phyloP scores from a whole-genome alignment of 306 rosid species.

The Prunus campanulata region DNA sequence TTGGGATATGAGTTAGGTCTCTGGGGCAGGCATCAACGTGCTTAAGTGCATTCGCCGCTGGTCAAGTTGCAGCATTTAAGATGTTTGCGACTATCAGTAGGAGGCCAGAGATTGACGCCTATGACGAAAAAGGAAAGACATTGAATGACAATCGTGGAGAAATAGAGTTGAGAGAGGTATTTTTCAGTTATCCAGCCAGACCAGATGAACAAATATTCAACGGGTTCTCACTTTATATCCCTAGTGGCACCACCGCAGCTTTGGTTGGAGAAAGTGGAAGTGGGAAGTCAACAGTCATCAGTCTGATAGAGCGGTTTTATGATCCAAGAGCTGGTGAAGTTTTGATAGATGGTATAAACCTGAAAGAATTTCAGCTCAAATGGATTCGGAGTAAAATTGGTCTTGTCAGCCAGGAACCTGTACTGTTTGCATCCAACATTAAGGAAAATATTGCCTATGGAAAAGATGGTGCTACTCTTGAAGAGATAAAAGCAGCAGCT shows the following conservation, averaged over 20 bases:
- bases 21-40: constrained; percentile 86
- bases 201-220: constrained; percentile 69
- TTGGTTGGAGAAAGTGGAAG: constrained; percentile 96
- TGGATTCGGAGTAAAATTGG: constrained; percentile 95
- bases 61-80: constrained; percentile 89
- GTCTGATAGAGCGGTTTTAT: constrained; percentile 85
- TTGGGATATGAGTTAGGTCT: constrained; percentile 46
- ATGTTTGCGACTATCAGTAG: constrained; percentile 83
- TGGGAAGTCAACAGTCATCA: constrained; percentile 83
- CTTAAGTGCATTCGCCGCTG: constrained; percentile 82
- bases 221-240: constrained; percentile 65
- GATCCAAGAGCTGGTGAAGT: constrained; percentile 81
- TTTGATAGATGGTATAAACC: constrained; percentile 67
- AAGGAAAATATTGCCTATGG: constrained; percentile 87
- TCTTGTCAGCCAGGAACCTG: constrained; percentile 94
- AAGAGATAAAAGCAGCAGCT: constrained; percentile 67
- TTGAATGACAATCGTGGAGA: constrained; percentile 71
- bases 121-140: constrained; percentile 54
- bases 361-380: constrained; percentile 77
- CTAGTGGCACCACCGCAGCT: constrained; percentile 73
- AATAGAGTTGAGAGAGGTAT: constrained; percentile 60
- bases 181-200: constrained; percentile 84
- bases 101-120: constrained; percentile 75
- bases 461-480: constrained; percentile 74
- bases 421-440: constrained; percentile 76